A percentile compares a stretch with the other conserved stretches of the same genome.
phyloP scores from a whole-genome alignment of 2,329 filamentous ascomycete genomes.

The Davidsoniella neocaledoniae region DNA sequence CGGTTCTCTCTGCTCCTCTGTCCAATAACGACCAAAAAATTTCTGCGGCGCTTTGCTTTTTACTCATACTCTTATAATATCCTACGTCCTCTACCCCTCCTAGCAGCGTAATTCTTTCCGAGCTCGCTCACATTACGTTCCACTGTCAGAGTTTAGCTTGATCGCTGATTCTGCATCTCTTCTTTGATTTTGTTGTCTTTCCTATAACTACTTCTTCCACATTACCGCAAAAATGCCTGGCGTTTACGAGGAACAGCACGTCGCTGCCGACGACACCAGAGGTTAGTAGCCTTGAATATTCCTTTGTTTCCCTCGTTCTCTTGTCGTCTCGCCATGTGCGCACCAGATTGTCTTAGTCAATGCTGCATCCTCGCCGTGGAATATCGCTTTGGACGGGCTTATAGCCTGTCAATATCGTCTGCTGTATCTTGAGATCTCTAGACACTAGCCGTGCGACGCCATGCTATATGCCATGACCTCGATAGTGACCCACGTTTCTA shows the following conservation, averaged over 20 bases:
- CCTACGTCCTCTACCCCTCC: not conserved
- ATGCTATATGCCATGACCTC: not conserved
- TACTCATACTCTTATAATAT: not conserved
- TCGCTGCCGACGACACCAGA: slow-evolving; percentile 23
- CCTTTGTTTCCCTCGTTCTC: not conserved
- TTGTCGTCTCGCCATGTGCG: not conserved
- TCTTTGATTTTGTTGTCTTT: not conserved
- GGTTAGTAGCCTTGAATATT: slow-evolving; percentile 17
- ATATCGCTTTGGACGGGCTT: not conserved
- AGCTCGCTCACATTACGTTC: too few relatives aligned
- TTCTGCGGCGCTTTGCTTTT: not conserved
- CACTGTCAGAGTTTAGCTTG: not conserved
- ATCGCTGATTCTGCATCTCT: too few relatives aligned
- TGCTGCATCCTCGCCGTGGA: not conserved
- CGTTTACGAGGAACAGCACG: slow-evolving; percentile 20
- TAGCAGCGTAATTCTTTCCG: not conserved
- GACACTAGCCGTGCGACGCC: not conserved
- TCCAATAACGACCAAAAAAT: too few relatives aligned
- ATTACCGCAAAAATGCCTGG: slow-evolving; percentile 19
- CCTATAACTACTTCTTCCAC: not conserved
- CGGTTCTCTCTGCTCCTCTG: too few relatives aligned
- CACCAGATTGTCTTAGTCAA: not conserved
- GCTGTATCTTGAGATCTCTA: not conserved
- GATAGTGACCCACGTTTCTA: not conserved
- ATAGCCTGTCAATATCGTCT: not conserved